Percentiles rank a stretch among this genome's conserved stretches.
Conservation (phyloP, 2,329 filamentous ascomycete genomes). For the Metarhizium sp. region DNA sequence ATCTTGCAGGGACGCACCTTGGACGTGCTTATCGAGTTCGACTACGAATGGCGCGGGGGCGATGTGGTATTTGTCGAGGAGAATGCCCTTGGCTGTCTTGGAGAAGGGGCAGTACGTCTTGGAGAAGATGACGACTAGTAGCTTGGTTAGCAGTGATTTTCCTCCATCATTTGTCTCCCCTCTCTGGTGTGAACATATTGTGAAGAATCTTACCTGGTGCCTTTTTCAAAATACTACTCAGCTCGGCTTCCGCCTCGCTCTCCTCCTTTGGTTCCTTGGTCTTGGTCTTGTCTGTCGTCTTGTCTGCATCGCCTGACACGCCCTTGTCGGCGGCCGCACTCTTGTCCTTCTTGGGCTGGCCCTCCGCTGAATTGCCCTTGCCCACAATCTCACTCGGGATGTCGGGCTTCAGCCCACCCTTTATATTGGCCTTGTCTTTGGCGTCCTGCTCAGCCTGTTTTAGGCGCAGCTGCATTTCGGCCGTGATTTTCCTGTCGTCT, state of each 20-base stretch:
- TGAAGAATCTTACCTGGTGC: constrained; percentile 57
- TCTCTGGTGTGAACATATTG: neutral
- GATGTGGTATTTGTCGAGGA: constrained; percentile 79
- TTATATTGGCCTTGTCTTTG: constrained; percentile 47
- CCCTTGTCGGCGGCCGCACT: constrained; percentile 12
- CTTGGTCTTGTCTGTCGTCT: constrained; percentile 7
- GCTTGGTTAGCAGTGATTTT: neutral
- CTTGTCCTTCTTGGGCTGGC: constrained; percentile 31
- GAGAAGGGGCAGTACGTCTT: constrained; percentile 89
- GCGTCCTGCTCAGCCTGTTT: constrained; percentile 60
- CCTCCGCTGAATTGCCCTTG: constrained; percentile 46
- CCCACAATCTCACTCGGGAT: constrained; percentile 48
- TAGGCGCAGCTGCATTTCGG: constrained; percentile 50
- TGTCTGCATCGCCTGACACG: neutral
- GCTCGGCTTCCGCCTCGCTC: constrained; percentile 56
- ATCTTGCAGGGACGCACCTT: constrained; percentile 65
- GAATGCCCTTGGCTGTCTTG: constrained; percentile 71
- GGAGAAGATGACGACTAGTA: constrained; percentile 83
- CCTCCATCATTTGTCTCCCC: too few relatives aligned
- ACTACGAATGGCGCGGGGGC: constrained; percentile 77
- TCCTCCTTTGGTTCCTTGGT: constrained; percentile 45
- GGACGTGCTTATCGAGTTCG: constrained; percentile 74
- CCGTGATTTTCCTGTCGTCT: constrained; percentile 42
- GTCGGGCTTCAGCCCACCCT: constrained; percentile 41
- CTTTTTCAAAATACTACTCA: constrained; percentile 73